Evolutionary conservation across 176 grass and related monocot genomes (phyloP), one percentile per base, ranked within the genome.

Genomic region (Raddia distichophylla): DNA sequence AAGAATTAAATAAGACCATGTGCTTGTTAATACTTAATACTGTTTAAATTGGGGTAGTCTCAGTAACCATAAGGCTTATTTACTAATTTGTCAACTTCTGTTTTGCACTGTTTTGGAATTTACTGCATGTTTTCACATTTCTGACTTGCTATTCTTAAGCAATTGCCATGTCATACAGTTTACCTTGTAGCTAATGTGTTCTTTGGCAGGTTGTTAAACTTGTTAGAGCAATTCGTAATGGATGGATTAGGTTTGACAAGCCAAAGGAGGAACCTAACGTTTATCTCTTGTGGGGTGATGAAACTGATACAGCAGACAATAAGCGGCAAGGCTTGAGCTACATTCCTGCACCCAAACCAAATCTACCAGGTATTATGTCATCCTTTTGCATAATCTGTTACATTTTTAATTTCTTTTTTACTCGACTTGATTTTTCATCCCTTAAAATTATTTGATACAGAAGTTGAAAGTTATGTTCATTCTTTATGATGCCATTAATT

Each of bases 201-300:
- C 35, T 78, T 63, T 49, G 69, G 81, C 16, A 87, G 80, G 89
- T 87, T 77, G 77, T 84, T 81, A 87, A 90, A 86, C 88, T 90
- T 74, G 79, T 84, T 46, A 91, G 96, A 91, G 92, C 92, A 55
- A 99, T 99, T 77, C 88, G 96, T 51, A 94, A 94, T 56, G 96
- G 96, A 56, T 87, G 89, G 87, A 93, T 99, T 78, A 99, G 90
- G 76, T 87, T 95, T 86, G 93, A 99, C 71, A 81, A 93, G 90
- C 97, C 91, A 71, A 96, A 96, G 75, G 91, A 91, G 71, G 91
- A 96, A 57, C 44, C 68, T 72, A 77, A 67, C 6, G 64, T 81
- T 74, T 91, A 99, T 88, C 89, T 85, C 48, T 81, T 99, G 59
- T 99, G 97, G 97, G 91, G 91, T 85, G 91, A 99, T 82, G 97